Percentiles rank a stretch among this genome's conserved stretches.
Evolutionary conservation across 306 rosid species (phyloP).

Genomic region (Morella rubra): DNA sequence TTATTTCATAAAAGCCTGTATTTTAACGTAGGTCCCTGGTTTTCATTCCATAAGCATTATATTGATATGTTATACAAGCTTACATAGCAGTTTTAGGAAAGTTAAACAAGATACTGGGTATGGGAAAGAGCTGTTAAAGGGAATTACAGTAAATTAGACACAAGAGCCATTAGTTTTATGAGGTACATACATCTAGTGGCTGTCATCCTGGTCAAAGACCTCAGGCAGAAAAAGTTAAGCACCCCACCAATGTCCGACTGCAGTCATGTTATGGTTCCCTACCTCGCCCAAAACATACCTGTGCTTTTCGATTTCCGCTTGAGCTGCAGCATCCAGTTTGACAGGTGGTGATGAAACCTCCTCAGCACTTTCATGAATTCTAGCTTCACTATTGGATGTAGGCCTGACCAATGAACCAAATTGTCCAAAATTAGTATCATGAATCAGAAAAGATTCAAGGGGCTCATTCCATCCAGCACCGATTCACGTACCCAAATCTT

Average conservation of each 20-base stretch:
- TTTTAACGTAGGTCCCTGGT: background rate
- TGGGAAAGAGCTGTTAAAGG: background rate
- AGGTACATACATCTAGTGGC: background rate
- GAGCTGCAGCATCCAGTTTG: conserved; percentile 74
- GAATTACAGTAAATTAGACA: background rate
- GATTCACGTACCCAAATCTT: conserved; percentile 59
- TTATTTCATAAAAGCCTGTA: background rate
- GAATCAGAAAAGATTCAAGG: conserved; percentile 13
- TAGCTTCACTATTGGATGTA: conserved; percentile 47
- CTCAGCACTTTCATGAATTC: conserved; percentile 42
- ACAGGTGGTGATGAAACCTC: conserved; percentile 51
- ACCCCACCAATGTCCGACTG: background rate
- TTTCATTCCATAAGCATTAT: background rate
- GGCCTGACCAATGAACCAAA: conserved; percentile 50
- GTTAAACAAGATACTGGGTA: background rate
- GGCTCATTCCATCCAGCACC: conserved; percentile 12
- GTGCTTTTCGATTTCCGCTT: conserved; percentile 77
- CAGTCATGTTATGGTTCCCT: background rate
- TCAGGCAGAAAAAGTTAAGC: background rate
- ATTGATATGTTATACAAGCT: background rate
- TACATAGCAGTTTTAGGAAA: background rate
- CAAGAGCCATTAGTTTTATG: background rate
- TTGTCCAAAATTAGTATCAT: conserved; percentile 28
- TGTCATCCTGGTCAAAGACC: background rate
- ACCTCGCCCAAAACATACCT: conserved; percentile 35